Base-by-base conservation (phyloP, 805 yeast species). In the Brettanomyces naardenensis region DNA sequence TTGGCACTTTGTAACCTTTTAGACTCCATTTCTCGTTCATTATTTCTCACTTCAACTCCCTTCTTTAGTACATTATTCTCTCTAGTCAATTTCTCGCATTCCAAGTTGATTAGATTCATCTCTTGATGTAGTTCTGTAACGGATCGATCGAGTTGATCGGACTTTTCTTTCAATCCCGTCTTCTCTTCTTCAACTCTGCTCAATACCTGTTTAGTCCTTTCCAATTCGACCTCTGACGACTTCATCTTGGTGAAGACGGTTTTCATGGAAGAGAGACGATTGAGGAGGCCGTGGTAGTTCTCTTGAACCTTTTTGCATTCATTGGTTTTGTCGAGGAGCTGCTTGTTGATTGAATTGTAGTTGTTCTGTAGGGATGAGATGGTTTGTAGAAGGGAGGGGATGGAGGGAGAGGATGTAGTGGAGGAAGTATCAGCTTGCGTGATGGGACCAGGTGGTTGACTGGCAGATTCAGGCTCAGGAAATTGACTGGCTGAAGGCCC, bases 191-290 rank as follows among this genome's bases (percentile, higher is more conserved):
- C 31, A 50, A 54, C 28, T 52, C 60, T 19, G 54, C 35, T 1
- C 51, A 42, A 6, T 33, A 62, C 64, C 14, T 67, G 72, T 45
- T 73, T 73, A 1, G 73, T 66, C 4, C 61, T 63, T 30, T 73
- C 85, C 15, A 84, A 61, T 46, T 81, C 84, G 3, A 56, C 60
- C 51, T 82, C 80, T 0, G 86, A 64, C 40, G 74, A 80, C 51
- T 82, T 80, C 85, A 82, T 80, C 45, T 83, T 82, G 28, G 62
- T 67, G 56, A 83, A 83, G 2, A 83, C 71, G 1, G 79, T 63
- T 46, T 81, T 83, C 90, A 83, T 82, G 2, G 84, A 73, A 1
- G 86, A 73, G 14, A 84, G 55, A 53, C 80, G 69, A 44, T 73
- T 74, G 42, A 84, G 56, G 23, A 84, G 58, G 4, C 71, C 65